Conservation (phyloP, 2,329 filamentous ascomycete genomes). For the Aureobasidium sp. region DNA sequence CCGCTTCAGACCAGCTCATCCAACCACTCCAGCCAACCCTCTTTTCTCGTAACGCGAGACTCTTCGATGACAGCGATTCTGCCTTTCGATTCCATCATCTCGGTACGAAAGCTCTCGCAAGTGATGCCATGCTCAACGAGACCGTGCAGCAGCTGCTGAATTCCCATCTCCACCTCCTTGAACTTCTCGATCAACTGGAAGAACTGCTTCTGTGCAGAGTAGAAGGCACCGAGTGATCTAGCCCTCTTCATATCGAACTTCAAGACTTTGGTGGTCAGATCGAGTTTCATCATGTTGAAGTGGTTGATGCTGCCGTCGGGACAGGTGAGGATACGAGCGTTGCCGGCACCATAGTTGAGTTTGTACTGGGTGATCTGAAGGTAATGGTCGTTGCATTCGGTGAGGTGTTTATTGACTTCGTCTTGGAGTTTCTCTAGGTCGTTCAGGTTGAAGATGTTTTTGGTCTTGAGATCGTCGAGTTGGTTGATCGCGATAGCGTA, state of each 20-base stretch:
- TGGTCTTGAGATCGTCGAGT: background rate
- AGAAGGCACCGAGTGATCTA: background rate
- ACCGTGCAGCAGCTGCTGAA: background rate
- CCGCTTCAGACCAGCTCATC: too few species aligned
- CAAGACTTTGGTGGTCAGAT: background rate
- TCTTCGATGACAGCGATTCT: background rate
- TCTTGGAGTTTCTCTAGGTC: accelerated
- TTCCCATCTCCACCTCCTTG: background rate
- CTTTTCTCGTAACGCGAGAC: background rate
- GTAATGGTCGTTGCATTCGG: background rate
- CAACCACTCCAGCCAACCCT: background rate
- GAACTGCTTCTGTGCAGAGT: background rate
- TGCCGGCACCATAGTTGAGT: background rate
- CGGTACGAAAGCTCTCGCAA: background rate
- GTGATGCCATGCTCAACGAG: background rate
- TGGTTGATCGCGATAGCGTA: background rate
- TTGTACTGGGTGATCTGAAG: background rate
- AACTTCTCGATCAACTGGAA: background rate
- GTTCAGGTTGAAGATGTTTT: background rate
- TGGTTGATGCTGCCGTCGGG: background rate
- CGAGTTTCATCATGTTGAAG: background rate
- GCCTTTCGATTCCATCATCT: background rate
- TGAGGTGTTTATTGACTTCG: background rate
- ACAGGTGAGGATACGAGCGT: background rate
- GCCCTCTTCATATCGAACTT: background rate